phyloP scores from a whole-genome alignment of 1,284 basidiomycete genomes.

The Heterobasidion irregulare region DNA sequence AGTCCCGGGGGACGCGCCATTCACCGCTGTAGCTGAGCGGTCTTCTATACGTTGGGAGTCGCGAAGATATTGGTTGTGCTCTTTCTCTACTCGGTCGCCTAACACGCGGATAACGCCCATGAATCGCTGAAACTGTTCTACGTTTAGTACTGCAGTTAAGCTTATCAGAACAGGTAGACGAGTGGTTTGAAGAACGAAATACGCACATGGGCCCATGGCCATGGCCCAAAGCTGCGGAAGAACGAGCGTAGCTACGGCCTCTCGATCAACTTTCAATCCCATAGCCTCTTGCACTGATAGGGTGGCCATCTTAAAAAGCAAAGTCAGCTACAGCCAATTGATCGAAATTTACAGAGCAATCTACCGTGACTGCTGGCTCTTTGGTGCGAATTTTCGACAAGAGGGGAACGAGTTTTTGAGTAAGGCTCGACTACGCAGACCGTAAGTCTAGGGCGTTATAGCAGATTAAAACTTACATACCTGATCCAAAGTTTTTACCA shows the following conservation, averaged over 20 bases:
- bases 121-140: constrained; percentile 87
- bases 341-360: constrained; percentile 9
- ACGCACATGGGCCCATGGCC: constrained; percentile 90
- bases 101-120: constrained; percentile 74
- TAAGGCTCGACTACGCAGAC: constrained; percentile 60
- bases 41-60: constrained; percentile 82
- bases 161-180: background rate
- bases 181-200: too few relatives aligned
- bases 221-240: constrained; percentile 93
- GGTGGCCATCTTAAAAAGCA: constrained; percentile 67
- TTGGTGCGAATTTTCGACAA: constrained; percentile 93
- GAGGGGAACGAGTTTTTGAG: constrained; percentile 91
- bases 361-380: constrained; percentile 85
- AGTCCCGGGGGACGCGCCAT: constrained; percentile 20
- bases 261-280: constrained; percentile 91
- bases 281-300: constrained; percentile 93
- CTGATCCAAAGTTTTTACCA: constrained; percentile 94
- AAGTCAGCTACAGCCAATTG: background rate
- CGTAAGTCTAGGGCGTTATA: background rate
- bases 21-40: constrained; percentile 37
- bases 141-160: constrained; percentile 60
- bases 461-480: constrained; percentile 26
- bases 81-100: constrained; percentile 76
- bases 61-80: constrained; percentile 77
- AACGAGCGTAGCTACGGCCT: constrained; percentile 90